Percentiles rank a stretch among this genome's conserved stretches.
Evolutionary conservation across 306 rosid species (phyloP).

Genomic region (Ceratonia siliqua): DNA sequence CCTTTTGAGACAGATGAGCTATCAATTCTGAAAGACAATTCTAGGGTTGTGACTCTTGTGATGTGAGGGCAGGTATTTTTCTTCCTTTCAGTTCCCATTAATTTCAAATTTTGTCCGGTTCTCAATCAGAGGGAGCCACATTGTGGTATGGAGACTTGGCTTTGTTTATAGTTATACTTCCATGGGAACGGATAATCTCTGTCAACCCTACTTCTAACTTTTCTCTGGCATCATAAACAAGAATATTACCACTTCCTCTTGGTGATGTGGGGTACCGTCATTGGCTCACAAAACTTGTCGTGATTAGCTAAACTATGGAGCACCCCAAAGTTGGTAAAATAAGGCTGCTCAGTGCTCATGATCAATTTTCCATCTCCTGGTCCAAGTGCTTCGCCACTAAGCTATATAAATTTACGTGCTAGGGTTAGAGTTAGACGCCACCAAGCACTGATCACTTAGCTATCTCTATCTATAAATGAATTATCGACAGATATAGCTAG

Average conservation of each 20-base stretch:
- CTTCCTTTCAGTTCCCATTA: constrained; percentile 24
- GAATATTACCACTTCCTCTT: background rate
- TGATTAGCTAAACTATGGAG: constrained; percentile 39
- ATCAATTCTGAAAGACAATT: constrained; percentile 53
- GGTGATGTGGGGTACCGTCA: constrained; percentile 29
- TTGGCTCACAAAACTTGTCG: constrained; percentile 45
- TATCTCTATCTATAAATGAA: no score
- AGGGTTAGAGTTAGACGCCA: constrained; percentile 78
- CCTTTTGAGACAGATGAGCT: constrained; percentile 52
- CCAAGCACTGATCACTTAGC: constrained; percentile 20
- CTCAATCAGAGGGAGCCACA: constrained; percentile 38
- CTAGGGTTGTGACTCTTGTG: constrained; percentile 22
- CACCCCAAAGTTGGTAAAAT: constrained; percentile 43
- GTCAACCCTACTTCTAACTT: constrained; percentile 27
- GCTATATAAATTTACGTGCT: constrained; percentile 41
- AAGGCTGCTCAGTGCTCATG: constrained; percentile 43
- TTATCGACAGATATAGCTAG: no score
- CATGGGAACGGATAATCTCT: constrained; percentile 8
- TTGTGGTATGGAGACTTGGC: constrained; percentile 37
- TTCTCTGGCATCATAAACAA: constrained; percentile 28
- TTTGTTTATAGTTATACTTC: constrained; percentile 24
- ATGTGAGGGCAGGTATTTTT: constrained; percentile 44
- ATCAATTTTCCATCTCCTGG: constrained; percentile 21
- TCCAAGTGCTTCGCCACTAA: constrained; percentile 32
- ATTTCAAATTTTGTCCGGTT: constrained; percentile 21